These are phyloP conservation scores for Yamadazyma triangularis DNA, from an alignment of 1,139 yeast species.

Conservation along the genomic window DNA sequence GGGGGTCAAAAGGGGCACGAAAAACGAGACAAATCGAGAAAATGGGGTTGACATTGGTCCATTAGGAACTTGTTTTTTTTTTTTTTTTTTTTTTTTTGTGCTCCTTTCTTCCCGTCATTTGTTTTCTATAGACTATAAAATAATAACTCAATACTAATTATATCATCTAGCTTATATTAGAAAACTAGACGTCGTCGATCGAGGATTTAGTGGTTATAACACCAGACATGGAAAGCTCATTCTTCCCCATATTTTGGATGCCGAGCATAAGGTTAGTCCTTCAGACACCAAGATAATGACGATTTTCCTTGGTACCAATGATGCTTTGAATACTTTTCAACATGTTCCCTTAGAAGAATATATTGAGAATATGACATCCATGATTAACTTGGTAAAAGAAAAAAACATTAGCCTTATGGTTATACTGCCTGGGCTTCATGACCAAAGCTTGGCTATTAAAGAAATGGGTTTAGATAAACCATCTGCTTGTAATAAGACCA, in stretches of 20 bases:
- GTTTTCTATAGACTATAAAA: no score
- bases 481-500: constrained; percentile 17
- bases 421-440: constrained; percentile 64
- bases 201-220: constrained; percentile 65
- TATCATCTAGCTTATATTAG: constrained; percentile 47
- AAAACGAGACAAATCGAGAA: no score
- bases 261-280: constrained; percentile 28
- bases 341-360: constrained; percentile 49
- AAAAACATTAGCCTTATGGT: constrained; percentile 47
- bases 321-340: constrained; percentile 49
- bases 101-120: no score
- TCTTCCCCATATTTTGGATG: constrained; percentile 42
- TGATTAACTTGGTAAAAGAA: constrained; percentile 35
- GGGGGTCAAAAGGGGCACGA: no score
- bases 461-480: constrained; percentile 12
- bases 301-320: constrained; percentile 76
- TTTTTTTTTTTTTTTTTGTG: no score
- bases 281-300: constrained; percentile 39
- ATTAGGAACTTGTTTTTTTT: no score
- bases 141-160: no score
- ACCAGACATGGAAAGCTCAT: constrained; percentile 45
- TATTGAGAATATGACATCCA: constrained; percentile 36
- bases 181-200: constrained; percentile 49
- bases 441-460: constrained; percentile 17
- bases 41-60: no score